Evolutionary conservation across 2,329 filamentous ascomycete species (phyloP), one percentile per base, ranked within the genome.

Genomic region (Stenocarpella maydis): DNA sequence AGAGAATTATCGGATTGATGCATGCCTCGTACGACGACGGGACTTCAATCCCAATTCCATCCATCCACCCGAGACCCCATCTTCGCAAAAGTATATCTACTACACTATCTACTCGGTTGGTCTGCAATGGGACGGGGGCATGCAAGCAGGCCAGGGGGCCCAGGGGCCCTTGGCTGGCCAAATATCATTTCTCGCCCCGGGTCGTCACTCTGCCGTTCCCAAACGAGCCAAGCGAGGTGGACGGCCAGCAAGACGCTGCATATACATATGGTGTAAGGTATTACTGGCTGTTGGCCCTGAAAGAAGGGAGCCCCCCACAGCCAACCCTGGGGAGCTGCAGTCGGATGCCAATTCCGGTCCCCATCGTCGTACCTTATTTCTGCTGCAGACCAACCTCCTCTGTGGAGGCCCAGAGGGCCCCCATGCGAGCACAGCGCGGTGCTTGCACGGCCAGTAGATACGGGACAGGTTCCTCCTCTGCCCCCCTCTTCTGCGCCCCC

Each of bases 301-400:
- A n/a, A n/a, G n/a, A n/a, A n/a, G n/a, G n/a, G n/a, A n/a, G n/a
- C n/a, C n/a, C 10, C 15, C 55, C 55, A 61, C 55, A 31, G 55
- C 26, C 55, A 4, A 45, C 55, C 39, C 55, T 3, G 26, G 24
- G 55, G 21, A 41, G 37, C 28, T 47, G 58, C 41, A 61, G 28
- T 21, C 58, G 58, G 58, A 21, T 61, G n/a, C 58, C 34, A 47
- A 61, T 61, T 61, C 58, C 58, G 58, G 58, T 47, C 34, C 47
- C 58, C 58, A 61, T 61, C n/a, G 37, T 47, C 41, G 47, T 61
- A 61, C 58, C 58, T 61, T 61, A 45, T 45, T 34, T 58, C 15
- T 28, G 15, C 55, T 41, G 53, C 53, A 41, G 53, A 19, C n/a
- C 4, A 3, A 4, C n/a, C 47, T 28, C 26, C 26, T 12, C 10